A percentile compares a stretch with the other conserved stretches of the same genome.
Evolutionary conservation across 2,329 filamentous ascomycete species (phyloP).

Genomic region (Clarireedia homoeocarpa): DNA sequence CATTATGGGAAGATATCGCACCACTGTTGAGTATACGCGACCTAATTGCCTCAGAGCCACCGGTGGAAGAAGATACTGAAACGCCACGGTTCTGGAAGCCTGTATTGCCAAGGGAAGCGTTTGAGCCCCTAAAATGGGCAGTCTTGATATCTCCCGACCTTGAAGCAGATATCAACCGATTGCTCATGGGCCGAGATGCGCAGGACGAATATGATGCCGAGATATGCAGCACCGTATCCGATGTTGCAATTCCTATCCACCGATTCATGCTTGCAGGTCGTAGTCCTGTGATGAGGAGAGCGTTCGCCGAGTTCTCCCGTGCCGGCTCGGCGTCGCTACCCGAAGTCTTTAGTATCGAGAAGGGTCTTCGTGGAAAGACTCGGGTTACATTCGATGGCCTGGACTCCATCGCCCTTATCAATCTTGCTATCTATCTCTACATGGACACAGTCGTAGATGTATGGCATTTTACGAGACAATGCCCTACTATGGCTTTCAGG

Average conservation of each 20-base stretch:
- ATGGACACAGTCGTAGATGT: slow-evolving; percentile 73
- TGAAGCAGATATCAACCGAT: slow-evolving; percentile 51
- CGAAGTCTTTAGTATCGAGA: slow-evolving; percentile 52
- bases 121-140: slow-evolving; percentile 42
- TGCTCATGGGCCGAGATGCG: slow-evolving; percentile 37
- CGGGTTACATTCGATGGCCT: slow-evolving; percentile 61
- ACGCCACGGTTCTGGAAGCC: slow-evolving; percentile 36
- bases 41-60: slow-evolving; percentile 41
- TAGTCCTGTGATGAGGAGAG: slow-evolving; percentile 59
- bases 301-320: slow-evolving; percentile 49
- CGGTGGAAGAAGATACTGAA: slow-evolving; percentile 32
- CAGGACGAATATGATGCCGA: slow-evolving; percentile 30
- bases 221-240: slow-evolving; percentile 54
- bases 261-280: slow-evolving; percentile 71
- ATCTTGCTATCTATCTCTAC: slow-evolving; percentile 74
- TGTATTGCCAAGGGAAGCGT: slow-evolving; percentile 42
- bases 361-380: slow-evolving; percentile 36
- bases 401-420: slow-evolving; percentile 72
- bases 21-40: slow-evolving; percentile 60
- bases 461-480: slow-evolving; percentile 67
- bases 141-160: slow-evolving; percentile 57
- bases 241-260: slow-evolving; percentile 71
- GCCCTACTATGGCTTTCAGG: slow-evolving; percentile 56
- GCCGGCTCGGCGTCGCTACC: slow-evolving; percentile 47
- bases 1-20: slow-evolving; percentile 66